Evolutionary conservation across 2,329 filamentous ascomycete genomes (phyloP), one percentile per base, ranked within the genome.

Genomic region (Xenoacremonium recifei): DNA sequence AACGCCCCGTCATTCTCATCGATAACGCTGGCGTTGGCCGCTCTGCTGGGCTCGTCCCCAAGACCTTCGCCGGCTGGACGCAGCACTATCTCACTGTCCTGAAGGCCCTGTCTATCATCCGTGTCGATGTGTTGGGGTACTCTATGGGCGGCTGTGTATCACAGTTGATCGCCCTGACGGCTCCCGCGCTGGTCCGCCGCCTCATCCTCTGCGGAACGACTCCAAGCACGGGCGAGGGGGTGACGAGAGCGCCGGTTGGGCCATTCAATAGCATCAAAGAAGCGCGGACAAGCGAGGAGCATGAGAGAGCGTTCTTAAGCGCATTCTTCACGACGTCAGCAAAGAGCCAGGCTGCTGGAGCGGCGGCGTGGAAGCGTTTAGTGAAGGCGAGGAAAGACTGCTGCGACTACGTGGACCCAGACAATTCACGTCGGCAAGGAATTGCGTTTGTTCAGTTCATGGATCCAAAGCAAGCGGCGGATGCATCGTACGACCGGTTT

Each of bases 1-100:
- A 49, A 7, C 69, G 74, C 1, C 65, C 67, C 4, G 53, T 77
- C 15, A 54, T 77, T 20, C 59, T 74, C 29, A 64, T 73, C 49
- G 73, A 78, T 61, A 71, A 71, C 46, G 61, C 69, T 1, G 74
- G 75, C 21, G 65, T 74, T 7, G 75, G 75, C 4, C 65, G 65
- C 25, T 72, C 66, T 10, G 56, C 54, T 7, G 74, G 74, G 23
- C 36, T 59, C n/a, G 65, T 75, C 2, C 65, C 67, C 6, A 55
- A 55, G 42, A 59, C 50, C 5, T 54, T 61, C 30, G 37, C 48
- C 9, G 47, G 35, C n/a, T 66, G 62, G 61, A 63, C 63, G 10
- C 47, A 52, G 38, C 49, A 64, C 41, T 66, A 64, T 51, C 49
- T 63, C 21, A 55, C 64, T n/a, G 62, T 67, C 13, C 60, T 68